Evolutionary conservation across 495 filamentous ascomycete species (phyloP).

Genomic region (Stereocaulon alpinum): DNA sequence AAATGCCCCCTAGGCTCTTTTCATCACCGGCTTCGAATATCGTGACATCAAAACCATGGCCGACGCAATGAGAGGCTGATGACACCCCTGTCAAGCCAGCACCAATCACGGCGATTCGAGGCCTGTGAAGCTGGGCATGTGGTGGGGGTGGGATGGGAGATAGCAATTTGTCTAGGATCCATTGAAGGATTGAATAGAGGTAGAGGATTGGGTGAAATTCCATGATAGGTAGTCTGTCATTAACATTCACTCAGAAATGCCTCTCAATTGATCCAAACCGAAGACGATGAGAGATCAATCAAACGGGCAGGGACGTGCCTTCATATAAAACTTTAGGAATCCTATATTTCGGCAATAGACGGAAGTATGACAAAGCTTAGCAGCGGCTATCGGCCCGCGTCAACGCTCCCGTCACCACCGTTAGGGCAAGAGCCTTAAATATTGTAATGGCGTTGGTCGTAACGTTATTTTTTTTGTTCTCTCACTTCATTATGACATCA

Average conservation of each 20-base stretch:
- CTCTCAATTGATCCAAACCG: not conserved
- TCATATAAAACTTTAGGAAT: not conserved
- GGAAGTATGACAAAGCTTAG: not conserved
- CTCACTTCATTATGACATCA: not conserved
- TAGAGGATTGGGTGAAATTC: slow-evolving; percentile 15
- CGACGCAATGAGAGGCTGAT: slow-evolving; percentile 72
- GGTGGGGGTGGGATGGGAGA: slow-evolving; percentile 58
- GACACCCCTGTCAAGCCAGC: slow-evolving; percentile 76
- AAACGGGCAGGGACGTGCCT: no score
- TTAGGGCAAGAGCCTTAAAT: not conserved
- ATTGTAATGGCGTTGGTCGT: not conserved
- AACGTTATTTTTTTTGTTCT: not conserved
- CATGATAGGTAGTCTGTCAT: not conserved
- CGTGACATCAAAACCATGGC: slow-evolving; percentile 73
- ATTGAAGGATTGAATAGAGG: slow-evolving; percentile 58
- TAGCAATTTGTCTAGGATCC: slow-evolving; percentile 52
- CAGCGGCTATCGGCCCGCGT: not conserved
- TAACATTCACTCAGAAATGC: not conserved
- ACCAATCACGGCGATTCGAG: slow-evolving; percentile 71
- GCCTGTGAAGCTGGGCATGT: slow-evolving; percentile 37
- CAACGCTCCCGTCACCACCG: not conserved
- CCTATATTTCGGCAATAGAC: not conserved
- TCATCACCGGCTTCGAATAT: slow-evolving; percentile 64
- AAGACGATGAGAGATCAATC: not conserved
- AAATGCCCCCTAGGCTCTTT: slow-evolving; percentile 65